A percentile compares a stretch with the other conserved stretches of the same genome.
Evolutionary conservation across 306 rosid genomes (phyloP).

Genomic region (Vachellia pachyceras): DNA sequence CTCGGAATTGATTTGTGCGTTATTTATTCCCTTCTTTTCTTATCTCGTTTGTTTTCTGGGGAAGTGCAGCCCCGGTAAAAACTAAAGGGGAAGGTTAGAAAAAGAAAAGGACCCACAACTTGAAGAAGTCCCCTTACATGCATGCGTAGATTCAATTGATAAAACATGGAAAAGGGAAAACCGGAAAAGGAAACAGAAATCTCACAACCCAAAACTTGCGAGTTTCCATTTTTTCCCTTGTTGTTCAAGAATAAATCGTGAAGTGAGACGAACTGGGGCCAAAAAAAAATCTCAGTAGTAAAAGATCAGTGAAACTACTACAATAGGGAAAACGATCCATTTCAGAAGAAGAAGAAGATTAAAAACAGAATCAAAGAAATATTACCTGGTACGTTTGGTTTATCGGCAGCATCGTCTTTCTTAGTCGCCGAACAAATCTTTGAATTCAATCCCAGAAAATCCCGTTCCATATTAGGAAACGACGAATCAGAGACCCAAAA

Average conservation of each 20-base stretch:
- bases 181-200: conserved; percentile 8
- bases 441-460: conserved; percentile 68
- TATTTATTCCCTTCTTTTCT: conserved; percentile 1
- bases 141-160: not conserved
- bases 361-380: not conserved
- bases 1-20: not conserved
- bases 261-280: not conserved
- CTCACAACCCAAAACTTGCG: conserved; percentile 11
- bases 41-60: conserved; percentile 1
- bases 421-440: conserved; percentile 39
- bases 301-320: too few relatives aligned
- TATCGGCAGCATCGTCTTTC: conserved; percentile 50
- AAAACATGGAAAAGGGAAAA: not conserved
- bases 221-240: not conserved
- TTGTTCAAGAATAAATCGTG: not conserved
- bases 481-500: conserved; percentile 1
- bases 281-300: not conserved
- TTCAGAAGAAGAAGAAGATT: not conserved
- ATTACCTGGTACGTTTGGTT: conserved; percentile 61
- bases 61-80: not conserved
- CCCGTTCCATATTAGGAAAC: conserved; percentile 64
- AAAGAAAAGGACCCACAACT: conserved; percentile 5
- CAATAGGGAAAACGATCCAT: not conserved
- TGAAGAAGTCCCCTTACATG: conserved; percentile 1
- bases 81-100: not conserved